phyloP scores from a whole-genome alignment of 1,139 yeast genomes.

The Geotrichum fermentans region DNA sequence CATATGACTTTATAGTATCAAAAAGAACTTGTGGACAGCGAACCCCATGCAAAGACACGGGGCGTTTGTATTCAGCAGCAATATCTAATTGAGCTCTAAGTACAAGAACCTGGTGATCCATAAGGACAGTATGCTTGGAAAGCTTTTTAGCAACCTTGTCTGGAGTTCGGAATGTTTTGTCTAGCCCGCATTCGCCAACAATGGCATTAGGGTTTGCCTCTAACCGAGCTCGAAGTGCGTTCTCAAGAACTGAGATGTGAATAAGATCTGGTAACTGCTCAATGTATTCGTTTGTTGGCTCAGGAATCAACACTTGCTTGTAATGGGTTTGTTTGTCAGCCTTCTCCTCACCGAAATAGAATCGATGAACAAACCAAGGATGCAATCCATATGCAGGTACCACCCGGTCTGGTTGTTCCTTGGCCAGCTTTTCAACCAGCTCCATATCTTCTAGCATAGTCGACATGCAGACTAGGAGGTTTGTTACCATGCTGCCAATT shows the following conservation, averaged over 20 bases:
- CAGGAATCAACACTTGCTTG: conserved; percentile 44
- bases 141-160: conserved; percentile 42
- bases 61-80: conserved; percentile 47
- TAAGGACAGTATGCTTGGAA: conserved; percentile 43
- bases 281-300: conserved; percentile 42
- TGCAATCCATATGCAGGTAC: conserved; percentile 76
- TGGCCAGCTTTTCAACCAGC: conserved; percentile 33
- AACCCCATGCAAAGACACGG: conserved; percentile 81
- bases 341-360: conserved; percentile 36
- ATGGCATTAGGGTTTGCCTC: conserved; percentile 30
- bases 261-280: conserved; percentile 59
- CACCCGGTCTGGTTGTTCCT: conserved; percentile 36
- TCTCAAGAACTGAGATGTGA: conserved; percentile 41
- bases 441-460: conserved; percentile 38
- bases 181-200: conserved; percentile 90
- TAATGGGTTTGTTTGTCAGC: conserved; percentile 49
- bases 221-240: conserved; percentile 35
- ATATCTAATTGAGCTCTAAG: conserved; percentile 50
- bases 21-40: conserved; percentile 62
- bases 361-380: conserved; percentile 82
- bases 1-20: conserved; percentile 40
- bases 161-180: conserved; percentile 69
- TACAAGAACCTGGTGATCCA: conserved; percentile 61
- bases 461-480: conserved; percentile 37
- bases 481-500: conserved; percentile 25